Conservation (phyloP, 805 yeast species). For the Komagataella pseudopastoris region DNA sequence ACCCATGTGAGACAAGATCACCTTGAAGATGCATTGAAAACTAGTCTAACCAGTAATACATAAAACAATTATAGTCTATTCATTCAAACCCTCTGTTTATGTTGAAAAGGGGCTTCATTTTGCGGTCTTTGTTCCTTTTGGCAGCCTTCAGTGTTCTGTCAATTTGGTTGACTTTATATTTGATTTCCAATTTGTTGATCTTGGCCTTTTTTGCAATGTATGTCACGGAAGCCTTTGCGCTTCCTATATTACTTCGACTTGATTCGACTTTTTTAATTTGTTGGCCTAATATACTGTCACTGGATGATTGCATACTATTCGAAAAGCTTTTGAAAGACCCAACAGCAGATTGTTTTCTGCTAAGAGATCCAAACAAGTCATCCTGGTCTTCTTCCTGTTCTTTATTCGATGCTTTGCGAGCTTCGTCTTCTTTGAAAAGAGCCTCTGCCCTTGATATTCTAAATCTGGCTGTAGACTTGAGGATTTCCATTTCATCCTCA, state of each 20-base stretch:
- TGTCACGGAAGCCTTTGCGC: neutral
- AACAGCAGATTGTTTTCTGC: neutral
- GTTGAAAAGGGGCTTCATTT: neutral
- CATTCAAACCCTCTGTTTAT: neutral
- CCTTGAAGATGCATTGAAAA: neutral
- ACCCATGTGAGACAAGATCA: neutral
- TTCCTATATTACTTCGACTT: neutral
- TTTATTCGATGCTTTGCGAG: neutral
- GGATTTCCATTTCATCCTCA: constrained; percentile 2
- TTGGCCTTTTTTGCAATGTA: neutral
- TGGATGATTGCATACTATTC: neutral
- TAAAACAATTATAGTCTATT: neutral
- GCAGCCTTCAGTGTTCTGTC: neutral
- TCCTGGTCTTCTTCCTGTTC: neutral
- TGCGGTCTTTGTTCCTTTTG: neutral
- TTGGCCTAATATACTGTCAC: neutral
- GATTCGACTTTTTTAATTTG: neutral
- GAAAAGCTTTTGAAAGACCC: neutral
- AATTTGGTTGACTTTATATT: neutral
- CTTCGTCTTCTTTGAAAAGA: neutral
- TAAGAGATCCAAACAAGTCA: neutral
- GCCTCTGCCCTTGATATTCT: neutral
- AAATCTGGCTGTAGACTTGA: neutral
- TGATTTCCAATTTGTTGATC: neutral
- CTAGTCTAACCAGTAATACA: neutral